phyloP scores from a whole-genome alignment of 345 rosid species.

The Hibiscus syriacus region DNA sequence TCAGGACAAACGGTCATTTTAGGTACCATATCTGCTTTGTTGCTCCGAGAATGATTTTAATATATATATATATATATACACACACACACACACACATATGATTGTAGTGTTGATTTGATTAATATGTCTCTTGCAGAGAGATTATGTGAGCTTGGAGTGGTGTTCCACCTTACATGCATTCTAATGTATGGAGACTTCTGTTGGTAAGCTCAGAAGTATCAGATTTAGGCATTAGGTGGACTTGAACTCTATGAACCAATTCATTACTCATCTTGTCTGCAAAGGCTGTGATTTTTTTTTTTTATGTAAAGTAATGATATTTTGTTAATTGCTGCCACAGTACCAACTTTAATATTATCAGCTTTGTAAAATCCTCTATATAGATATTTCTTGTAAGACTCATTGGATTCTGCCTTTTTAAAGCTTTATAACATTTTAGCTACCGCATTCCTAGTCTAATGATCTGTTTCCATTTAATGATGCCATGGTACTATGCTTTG shows the following conservation, averaged over 20 bases:
- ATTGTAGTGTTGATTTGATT: too few relatives aligned
- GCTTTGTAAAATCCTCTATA: neutral
- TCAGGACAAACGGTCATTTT: too few relatives aligned
- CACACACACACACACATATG: too few relatives aligned
- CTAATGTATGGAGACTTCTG: too few relatives aligned
- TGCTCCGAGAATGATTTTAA: neutral
- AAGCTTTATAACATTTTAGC: neutral
- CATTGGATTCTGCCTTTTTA: neutral
- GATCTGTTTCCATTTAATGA: too few relatives aligned
- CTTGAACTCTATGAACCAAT: neutral
- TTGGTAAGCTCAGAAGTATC: conserved; percentile 22
- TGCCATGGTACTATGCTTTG: too few relatives aligned
- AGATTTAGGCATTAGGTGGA: conserved; percentile 5
- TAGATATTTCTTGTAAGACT: neutral
- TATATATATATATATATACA: neutral
- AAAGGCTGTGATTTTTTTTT: neutral
- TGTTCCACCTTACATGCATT: conserved; percentile 76
- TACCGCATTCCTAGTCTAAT: neutral
- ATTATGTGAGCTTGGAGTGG: conserved; percentile 97
- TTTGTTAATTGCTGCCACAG: neutral
- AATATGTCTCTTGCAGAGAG: conserved; percentile 54
- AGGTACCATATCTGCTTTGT: neutral
- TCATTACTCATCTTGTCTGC: neutral
- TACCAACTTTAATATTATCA: neutral
- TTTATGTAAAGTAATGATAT: neutral